phyloP scores from a whole-genome alignment of 805 yeast species.

The Schizosaccharomyces octosporus region DNA sequence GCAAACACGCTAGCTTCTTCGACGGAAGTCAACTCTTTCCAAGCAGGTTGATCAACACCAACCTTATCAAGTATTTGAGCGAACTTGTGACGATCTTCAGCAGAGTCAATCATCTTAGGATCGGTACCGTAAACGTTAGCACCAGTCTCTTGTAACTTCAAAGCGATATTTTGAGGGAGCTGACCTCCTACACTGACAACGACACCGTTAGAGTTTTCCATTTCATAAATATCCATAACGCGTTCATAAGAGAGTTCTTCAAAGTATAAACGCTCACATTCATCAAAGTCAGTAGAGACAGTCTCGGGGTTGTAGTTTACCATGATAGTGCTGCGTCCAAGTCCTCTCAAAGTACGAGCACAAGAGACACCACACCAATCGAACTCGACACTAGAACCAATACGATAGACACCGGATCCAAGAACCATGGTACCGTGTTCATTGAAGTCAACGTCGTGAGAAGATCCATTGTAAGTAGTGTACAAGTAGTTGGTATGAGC shows the following conservation, averaged over 20 bases:
- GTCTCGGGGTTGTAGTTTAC: constrained; percentile 96
- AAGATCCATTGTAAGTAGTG: constrained; percentile 79
- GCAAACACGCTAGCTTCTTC: constrained; percentile 86
- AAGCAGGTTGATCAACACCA: constrained; percentile 96
- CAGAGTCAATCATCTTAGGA: constrained; percentile 94
- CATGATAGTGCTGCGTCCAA: constrained; percentile 80
- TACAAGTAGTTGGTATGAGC: constrained; percentile 85
- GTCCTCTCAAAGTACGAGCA: constrained; percentile 71
- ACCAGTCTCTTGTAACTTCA: constrained; percentile 74
- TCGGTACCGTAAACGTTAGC: constrained; percentile 91
- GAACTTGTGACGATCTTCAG: constrained; percentile 93
- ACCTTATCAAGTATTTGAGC: constrained; percentile 89
- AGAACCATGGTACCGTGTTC: constrained; percentile 87
- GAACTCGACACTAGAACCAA: constrained; percentile 94
- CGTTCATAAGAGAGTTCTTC: constrained; percentile 88
- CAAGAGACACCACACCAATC: constrained; percentile 99
- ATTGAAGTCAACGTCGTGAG: constrained; percentile 65
- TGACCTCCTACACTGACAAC: constrained; percentile 97
- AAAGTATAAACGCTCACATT: constrained; percentile 86
- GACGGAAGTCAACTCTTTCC: constrained; percentile 89
- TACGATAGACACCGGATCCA: constrained; percentile 96
- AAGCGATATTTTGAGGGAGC: constrained; percentile 87
- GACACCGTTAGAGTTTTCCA: constrained; percentile 77
- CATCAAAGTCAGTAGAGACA: constrained; percentile 95
- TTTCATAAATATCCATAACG: constrained; percentile 79